Evolutionary conservation across 164 flowering plant genomes (phyloP), one percentile per base, ranked within the genome.

Genomic region (Dillenia turbinata): DNA sequence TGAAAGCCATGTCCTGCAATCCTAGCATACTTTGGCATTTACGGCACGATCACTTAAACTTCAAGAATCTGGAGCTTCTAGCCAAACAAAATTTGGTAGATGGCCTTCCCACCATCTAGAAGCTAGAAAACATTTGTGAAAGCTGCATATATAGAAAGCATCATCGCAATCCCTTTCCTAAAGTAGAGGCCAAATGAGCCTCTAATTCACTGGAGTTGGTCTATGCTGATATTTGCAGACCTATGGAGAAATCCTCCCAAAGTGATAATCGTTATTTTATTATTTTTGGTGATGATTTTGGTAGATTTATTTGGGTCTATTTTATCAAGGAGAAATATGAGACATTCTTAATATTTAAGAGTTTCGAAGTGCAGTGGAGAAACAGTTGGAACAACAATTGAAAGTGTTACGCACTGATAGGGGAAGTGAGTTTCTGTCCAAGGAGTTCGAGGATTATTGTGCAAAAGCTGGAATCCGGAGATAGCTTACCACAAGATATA

Each of bases 341-440:
- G 10, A 9, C 48, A 2, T 62, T 62, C 40, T 48, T 14, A 15
- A 5, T 14, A 9, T 51, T 62, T 15, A 62, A 16, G 56, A 52
- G 5, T 51, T 26, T 5, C 51, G 22, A 10, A 56, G 13, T 2
- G 9, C 15, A 26, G 57, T 52, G 10, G 56, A 62, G 48, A 62
- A 62, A 11, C 55, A 52, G 47, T n/a, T 22, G 9, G 56, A 43
- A 12, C 10, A 9, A 2, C 9, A 12, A 6, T 15, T 62, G 10
- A 51, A 49, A 14, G 47, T 56, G 8, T 15, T 62, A 9, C 17
- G 56, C 5, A 51, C 56, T 8, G 47, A 62, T 16, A 19, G 65
- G 13, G 56, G 56, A 5, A 56, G 49, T 10, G 65, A 62, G 26
- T 62, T 62, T 15, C 2, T 40, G 10, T 62, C 65, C 13, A 13